Evolutionary conservation across 1,284 basidiomycete genomes (phyloP).

Genomic region (Termitomyces sp.): DNA sequence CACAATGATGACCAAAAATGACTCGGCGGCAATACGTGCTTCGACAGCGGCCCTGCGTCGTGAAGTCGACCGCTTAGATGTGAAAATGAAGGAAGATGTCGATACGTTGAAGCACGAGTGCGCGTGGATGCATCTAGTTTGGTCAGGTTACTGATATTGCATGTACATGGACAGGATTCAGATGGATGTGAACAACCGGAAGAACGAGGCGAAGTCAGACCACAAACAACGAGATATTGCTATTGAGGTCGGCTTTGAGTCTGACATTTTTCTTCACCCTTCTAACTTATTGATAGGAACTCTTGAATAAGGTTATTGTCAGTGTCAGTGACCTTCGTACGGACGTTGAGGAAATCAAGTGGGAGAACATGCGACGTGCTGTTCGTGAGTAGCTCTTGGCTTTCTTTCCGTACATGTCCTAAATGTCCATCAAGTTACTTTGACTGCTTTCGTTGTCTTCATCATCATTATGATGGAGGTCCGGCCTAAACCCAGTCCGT

Average conservation of each 20-base stretch:
- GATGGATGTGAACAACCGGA: slow-evolving; percentile 93
- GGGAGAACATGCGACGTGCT: slow-evolving; percentile 86
- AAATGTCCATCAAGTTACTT: slow-evolving; percentile 41
- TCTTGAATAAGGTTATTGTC: slow-evolving; percentile 84
- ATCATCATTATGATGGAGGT: slow-evolving; percentile 69
- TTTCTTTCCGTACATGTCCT: background rate
- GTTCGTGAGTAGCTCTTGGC: slow-evolving; percentile 55
- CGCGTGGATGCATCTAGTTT: slow-evolving; percentile 25
- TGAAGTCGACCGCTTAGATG: slow-evolving; percentile 84
- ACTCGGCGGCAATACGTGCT: slow-evolving; percentile 75
- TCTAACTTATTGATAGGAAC: slow-evolving; percentile 47
- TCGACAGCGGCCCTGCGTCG: slow-evolving; percentile 75
- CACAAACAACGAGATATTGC: slow-evolving; percentile 83
- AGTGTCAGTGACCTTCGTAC: slow-evolving; percentile 82
- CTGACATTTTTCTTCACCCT: background rate
- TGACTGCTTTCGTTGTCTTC: slow-evolving; percentile 59
- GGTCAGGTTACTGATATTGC: background rate
- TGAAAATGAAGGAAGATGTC: slow-evolving; percentile 94
- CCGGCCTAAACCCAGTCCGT: slow-evolving; percentile 38
- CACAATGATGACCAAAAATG: slow-evolving; percentile 79
- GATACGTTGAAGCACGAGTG: slow-evolving; percentile 89
- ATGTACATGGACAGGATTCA: slow-evolving; percentile 60
- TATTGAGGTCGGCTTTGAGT: slow-evolving; percentile 66
- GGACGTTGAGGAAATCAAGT: slow-evolving; percentile 83
- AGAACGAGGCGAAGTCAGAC: slow-evolving; percentile 88